These are phyloP conservation scores for Canavalia gladiata DNA, from an alignment of 306 rosid species.

Conservation along the genomic window DNA sequence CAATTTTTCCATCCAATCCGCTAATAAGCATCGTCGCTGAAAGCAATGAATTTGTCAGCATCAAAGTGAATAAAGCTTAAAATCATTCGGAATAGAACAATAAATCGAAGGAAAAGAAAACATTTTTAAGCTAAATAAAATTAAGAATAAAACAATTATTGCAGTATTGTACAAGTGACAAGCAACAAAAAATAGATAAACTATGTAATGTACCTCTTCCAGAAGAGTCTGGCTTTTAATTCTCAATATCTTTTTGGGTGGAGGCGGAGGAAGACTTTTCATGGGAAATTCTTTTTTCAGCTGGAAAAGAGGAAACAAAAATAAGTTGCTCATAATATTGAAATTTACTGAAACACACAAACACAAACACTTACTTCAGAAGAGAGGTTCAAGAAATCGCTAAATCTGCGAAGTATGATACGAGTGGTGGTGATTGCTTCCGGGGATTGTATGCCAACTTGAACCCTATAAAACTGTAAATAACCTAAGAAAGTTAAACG, in stretches of 20 bases:
- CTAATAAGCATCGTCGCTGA: conserved; percentile 82
- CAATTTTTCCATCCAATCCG: conserved; percentile 85
- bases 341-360: neutral
- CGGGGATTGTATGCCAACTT: conserved; percentile 88
- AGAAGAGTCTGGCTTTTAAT: conserved; percentile 60
- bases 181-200: conserved; percentile 35
- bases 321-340: conserved; percentile 23
- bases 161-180: conserved; percentile 1
- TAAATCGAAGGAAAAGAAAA: neutral
- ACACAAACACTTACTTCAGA: conserved; percentile 63
- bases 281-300: conserved; percentile 70
- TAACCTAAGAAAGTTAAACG: conserved; percentile 37
- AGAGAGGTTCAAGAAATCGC: conserved; percentile 71
- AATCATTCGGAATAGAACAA: neutral
- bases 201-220: conserved; percentile 82
- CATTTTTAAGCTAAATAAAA: neutral
- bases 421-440: conserved; percentile 77
- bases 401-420: conserved; percentile 78
- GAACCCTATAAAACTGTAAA: conserved; percentile 83
- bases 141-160: conserved; percentile 16
- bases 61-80: conserved; percentile 3
- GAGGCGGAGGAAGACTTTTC: conserved; percentile 80
- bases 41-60: conserved; percentile 55
- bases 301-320: conserved; percentile 54
- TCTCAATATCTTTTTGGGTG: conserved; percentile 77